Base-by-base conservation (phyloP, 805 yeast species). In the Teunomyces aglyptinius region DNA sequence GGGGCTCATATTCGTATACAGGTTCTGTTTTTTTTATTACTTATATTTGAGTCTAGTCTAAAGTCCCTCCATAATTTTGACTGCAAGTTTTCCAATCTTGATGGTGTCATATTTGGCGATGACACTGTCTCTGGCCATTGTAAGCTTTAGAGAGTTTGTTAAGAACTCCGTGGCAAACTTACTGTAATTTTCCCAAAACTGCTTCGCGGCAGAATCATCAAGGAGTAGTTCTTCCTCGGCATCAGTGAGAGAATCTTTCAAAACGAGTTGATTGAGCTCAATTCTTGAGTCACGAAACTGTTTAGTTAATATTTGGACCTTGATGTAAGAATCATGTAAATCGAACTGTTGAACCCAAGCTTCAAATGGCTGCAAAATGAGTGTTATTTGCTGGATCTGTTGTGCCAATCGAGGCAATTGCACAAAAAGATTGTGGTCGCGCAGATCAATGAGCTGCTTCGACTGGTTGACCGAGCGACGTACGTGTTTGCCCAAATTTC, bases 171-270 rank as follows among this genome's bases (percentile, higher is more conserved):
- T 20, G 28, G 38, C 20, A n/a, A 43, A 43, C n/a, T 18, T 5
- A 6, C 19, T 28, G 38, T 44, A 44, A 11, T 29, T 13, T 15
- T 44, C 46, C 46, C 46, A 44, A 15, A 44, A 44, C 16, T 13
- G n/a, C 6, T 18, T 20, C 16, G 20, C 42, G 5, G 13, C 31
- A 4, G 16, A 5, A 19, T 36, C 38, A 12, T 29, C 35, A 12
- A 44, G 12, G 13, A 38, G 20, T 11, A 38, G 13, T 12, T 44
- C 38, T 38, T 38, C 46, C 22, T 44, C 46, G 11, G 28, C 43
- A 2, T 27, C 31, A 11, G 46, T 38, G 6, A 38, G 43, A 4
- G 22, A 36, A 5, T 38, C 31, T 13, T 39, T 39, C 5, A 28
- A 12, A 13, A 5, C 6, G 32, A 39, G 20, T 13, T 15, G 16